Evolutionary conservation across 75 land plant genomes (phyloP), one percentile per base, ranked within the genome.

Genomic region (Pinus tabuliformis): DNA sequence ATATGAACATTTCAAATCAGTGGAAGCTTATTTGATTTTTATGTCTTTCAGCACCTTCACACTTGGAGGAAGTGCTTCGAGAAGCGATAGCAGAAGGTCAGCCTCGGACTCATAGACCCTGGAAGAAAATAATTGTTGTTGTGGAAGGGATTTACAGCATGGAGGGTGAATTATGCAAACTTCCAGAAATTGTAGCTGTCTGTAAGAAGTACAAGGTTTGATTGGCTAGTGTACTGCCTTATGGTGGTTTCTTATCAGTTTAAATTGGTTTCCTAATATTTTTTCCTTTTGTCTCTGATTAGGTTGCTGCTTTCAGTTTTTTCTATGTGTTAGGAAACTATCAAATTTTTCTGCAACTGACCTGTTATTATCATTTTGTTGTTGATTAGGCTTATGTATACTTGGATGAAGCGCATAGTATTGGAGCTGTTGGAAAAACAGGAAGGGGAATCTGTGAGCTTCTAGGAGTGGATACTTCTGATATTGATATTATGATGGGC

Each of bases 401-500:
- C 60, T 77, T 96, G 75, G 99, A 96, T 83, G 99, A 96, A 77
- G 99, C 98, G 3, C 99, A 96, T 83, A 96, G 99, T 80, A 96
- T 96, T 79, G 99, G 99, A 61, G 99, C 99, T 37, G 84, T 96
- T 90, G 99, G 99, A 3, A 89, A 87, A 86, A 80, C 91, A 45
- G 99, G 99, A 77, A 91, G 91, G 87, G 99, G 99, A 28, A 89
- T 92, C 18, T 96, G 99, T 79, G 98, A 96, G 76, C 93, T 90
- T 16, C 77, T 90, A 58, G 98, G 93, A 26, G 99, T 96, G 56
- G 99, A 96, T 70, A 86, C 98, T 57, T 88, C 93, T 77, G 89
- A 92, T 79, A 86, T 96, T 70, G 99, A 96, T 87, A 83, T 96
- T 42, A 96, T 96, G 97, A 96, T 96, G 99, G 99, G 99, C 58